phyloP scores from a whole-genome alignment of 2,329 filamentous ascomycete species.

The Dactylonectria estremocensis region DNA sequence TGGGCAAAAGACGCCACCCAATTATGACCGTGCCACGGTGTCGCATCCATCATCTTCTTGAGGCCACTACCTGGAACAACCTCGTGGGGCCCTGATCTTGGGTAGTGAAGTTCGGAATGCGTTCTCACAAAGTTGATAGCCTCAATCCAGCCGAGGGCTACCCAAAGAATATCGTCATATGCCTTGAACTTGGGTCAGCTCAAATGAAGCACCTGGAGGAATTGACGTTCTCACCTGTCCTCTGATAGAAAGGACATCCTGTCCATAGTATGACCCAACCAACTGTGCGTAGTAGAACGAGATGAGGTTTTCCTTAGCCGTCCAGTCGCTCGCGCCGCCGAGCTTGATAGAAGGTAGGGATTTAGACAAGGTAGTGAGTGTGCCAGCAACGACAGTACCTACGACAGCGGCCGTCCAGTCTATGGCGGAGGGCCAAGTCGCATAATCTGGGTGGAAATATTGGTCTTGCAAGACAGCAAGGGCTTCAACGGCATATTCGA shows the following conservation, averaged over 20 bases:
- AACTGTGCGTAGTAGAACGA: slow-evolving; percentile 86
- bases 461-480: slow-evolving; percentile 82
- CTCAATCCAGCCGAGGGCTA: slow-evolving; percentile 92
- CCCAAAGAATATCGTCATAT: slow-evolving; percentile 96
- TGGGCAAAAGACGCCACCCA: slow-evolving; percentile 86
- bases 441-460: slow-evolving; percentile 84
- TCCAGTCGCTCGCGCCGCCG: slow-evolving; percentile 57
- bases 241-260: slow-evolving; percentile 82
- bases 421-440: slow-evolving; percentile 87
- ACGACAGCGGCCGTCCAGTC: slow-evolving; percentile 95
- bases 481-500: slow-evolving; percentile 72
- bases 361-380: slow-evolving; percentile 79
- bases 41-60: slow-evolving; percentile 54
- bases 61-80: slow-evolving; percentile 43
- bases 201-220: too few relatives aligned
- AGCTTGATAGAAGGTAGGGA: slow-evolving; percentile 62
- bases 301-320: slow-evolving; percentile 82
- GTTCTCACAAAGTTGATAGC: slow-evolving; percentile 80
- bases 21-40: slow-evolving; percentile 82
- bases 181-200: slow-evolving; percentile 65
- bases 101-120: slow-evolving; percentile 77
- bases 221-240: slow-evolving; percentile 59
- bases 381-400: slow-evolving; percentile 83
- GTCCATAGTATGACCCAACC: slow-evolving; percentile 86
- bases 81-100: slow-evolving; percentile 31